These are phyloP conservation scores for Phalaenopsis aphrodite DNA, from an alignment of 106 monocot genomes.

Conservation along the genomic window DNA sequence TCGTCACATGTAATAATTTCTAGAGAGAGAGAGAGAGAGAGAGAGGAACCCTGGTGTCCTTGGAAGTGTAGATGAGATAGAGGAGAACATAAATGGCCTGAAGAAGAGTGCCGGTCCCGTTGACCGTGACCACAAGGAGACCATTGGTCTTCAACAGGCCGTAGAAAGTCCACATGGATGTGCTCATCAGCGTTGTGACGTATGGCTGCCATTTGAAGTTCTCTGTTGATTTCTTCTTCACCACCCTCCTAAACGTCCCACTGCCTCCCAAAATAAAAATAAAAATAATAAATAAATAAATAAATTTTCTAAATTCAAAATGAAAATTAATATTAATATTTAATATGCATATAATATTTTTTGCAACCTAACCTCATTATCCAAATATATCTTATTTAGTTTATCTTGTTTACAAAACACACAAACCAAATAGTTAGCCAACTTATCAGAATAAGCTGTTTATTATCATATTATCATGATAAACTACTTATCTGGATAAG, in stretches of 20 bases:
- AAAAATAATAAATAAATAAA: not conserved
- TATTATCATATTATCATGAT: too few species aligned
- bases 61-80: constrained; percentile 45
- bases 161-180: constrained; percentile 55
- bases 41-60: constrained; percentile 20
- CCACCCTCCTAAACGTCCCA: constrained; percentile 40
- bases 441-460: too few species aligned
- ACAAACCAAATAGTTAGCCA: too few species aligned
- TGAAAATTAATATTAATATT: too few species aligned
- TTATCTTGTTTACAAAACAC: too few species aligned
- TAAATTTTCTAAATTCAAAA: not conserved
- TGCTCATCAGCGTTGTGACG: constrained; percentile 38
- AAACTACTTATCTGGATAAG: too few species aligned
- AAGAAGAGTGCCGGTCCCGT: constrained; percentile 37
- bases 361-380: too few species aligned
- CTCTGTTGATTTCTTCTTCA: constrained; percentile 42
- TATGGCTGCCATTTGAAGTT: constrained; percentile 43
- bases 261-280: constrained; percentile 15
- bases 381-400: too few species aligned
- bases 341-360: too few species aligned
- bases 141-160: constrained; percentile 53
- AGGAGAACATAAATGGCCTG: constrained; percentile 46
- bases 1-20: too few species aligned
- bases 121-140: constrained; percentile 53
- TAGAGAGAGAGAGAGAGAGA: not conserved